Evolutionary conservation across 2,329 filamentous ascomycete genomes (phyloP), one percentile per base, ranked within the genome.

Genomic region (Trichocomaceae sp.): DNA sequence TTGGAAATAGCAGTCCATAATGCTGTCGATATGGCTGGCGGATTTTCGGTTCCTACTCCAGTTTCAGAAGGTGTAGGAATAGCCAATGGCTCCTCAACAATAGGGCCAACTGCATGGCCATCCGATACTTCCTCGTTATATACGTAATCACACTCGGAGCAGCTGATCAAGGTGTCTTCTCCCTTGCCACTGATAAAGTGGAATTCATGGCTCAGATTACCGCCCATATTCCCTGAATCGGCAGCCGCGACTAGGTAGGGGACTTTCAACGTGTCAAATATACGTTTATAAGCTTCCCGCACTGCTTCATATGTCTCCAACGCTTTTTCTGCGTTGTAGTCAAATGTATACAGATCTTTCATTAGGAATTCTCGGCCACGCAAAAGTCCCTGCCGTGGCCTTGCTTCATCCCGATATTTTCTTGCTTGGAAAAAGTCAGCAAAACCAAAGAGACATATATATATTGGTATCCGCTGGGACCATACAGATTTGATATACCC

Each of bases 301-400:
- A 96, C 90, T 42, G 84, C 74, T 6, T 82, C 72, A 62, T 99
- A 99, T 0, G 92, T 96, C 49, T 81, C 73, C n/a, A 91, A 75
- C 1, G 92, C 92, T n/a, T 81, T 75, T 23, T 81, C 73, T 0
- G 77, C 68, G 3, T 79, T 85, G 35, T 79, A 74, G 66, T 99
- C 93, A 66, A 99, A 99, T 0, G 91, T 96, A 69, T 99, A 99
- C 1, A 99, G 80, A 69, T 99, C 93, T 71, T 99, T 99, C 93
- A 99, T 99, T 62, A 90, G 74, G 64, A 99, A 99, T 66, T 99
- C 93, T 58, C 90, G 84, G 0, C 89, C 87, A 9, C 93, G 84
- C 8, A 99, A 77, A 1, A 99, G 77, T 12, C 93, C 93, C 63
- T 95, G 88, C 31, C 93, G 83, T 19, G 93, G 93, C 23, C 93